Percentiles rank a stretch among this genome's conserved stretches.
These are phyloP conservation scores for Acanthamoeba triangularis DNA, from an alignment of 208 protist genomes.

Conservation along the genomic window DNA sequence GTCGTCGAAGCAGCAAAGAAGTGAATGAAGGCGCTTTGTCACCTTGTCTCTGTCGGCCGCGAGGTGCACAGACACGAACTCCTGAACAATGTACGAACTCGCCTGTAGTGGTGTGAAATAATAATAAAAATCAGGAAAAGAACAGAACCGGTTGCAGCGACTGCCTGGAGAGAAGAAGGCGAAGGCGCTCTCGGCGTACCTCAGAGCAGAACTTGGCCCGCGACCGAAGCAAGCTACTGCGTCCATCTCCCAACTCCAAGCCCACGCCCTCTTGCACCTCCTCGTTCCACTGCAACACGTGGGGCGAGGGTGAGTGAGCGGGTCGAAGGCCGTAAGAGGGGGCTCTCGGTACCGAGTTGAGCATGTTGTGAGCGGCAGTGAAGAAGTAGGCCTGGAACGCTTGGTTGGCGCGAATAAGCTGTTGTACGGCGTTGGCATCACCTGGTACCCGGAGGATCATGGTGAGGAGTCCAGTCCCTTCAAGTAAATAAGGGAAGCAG, in stretches of 20 bases:
- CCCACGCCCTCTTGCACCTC: neutral
- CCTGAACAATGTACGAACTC: neutral
- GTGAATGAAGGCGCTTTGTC: neutral
- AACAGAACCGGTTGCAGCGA: too few relatives aligned
- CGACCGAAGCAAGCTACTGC: neutral
- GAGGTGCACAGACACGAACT: neutral
- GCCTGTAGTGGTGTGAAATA: neutral
- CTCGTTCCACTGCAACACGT: constrained; percentile 14
- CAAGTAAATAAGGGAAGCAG: too few relatives aligned
- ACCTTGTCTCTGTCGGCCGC: constrained; percentile 18
- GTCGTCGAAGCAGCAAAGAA: neutral
- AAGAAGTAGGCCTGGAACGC: constrained; percentile 24
- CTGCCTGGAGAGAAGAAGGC: too few relatives aligned
- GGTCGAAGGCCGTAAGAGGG: neutral
- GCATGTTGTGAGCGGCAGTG: neutral
- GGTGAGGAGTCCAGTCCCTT: neutral
- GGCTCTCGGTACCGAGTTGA: neutral
- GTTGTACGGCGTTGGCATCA: neutral
- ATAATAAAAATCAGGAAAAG: neutral
- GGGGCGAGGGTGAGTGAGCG: neutral
- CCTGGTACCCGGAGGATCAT: neutral
- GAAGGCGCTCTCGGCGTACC: neutral
- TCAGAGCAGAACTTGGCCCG: constrained; percentile 15
- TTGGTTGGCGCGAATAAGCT: neutral
- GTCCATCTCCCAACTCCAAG: neutral